phyloP scores from a whole-genome alignment of 2,329 filamentous ascomycete genomes.

The Xylariaceae sp. region DNA sequence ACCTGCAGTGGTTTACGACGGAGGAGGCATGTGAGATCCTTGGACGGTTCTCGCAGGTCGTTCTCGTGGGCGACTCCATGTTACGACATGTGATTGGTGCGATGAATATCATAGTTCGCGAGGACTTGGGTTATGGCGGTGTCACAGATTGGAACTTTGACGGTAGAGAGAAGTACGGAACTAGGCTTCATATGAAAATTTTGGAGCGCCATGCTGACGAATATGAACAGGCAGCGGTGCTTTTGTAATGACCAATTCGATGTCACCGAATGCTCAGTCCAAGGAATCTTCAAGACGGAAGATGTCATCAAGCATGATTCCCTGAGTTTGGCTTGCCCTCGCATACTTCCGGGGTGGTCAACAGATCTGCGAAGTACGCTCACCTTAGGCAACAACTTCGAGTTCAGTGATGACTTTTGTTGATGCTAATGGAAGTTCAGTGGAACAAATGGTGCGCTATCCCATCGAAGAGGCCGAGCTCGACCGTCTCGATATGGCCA shows the following conservation, averaged over 20 bases:
- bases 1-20: slow-evolving; percentile 56
- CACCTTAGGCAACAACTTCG: neutral
- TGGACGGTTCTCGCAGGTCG: slow-evolving; percentile 52
- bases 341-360: slow-evolving; percentile 41
- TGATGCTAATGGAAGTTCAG: slow-evolving; percentile 30
- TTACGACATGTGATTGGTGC: slow-evolving; percentile 55
- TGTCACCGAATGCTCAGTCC: slow-evolving; percentile 55
- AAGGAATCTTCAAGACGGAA: slow-evolving; percentile 55
- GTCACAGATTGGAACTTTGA: slow-evolving; percentile 58
- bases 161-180: slow-evolving; percentile 47
- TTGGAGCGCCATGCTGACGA: slow-evolving; percentile 9
- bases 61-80: slow-evolving; percentile 57
- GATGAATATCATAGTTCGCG: slow-evolving; percentile 53
- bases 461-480: slow-evolving; percentile 51
- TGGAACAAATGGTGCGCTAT: slow-evolving; percentile 53
- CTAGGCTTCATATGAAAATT: neutral
- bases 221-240: slow-evolving; percentile 46
- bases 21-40: slow-evolving; percentile 54
- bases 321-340: slow-evolving; percentile 48
- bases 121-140: slow-evolving; percentile 55
- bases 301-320: slow-evolving; percentile 53
- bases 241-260: slow-evolving; percentile 59
- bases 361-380: slow-evolving; percentile 39
- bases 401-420: neutral
- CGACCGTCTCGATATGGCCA: slow-evolving; percentile 45